Evolutionary conservation across 1,284 basidiomycete species (phyloP).

Genomic region (Ceratobasidium sp.): DNA sequence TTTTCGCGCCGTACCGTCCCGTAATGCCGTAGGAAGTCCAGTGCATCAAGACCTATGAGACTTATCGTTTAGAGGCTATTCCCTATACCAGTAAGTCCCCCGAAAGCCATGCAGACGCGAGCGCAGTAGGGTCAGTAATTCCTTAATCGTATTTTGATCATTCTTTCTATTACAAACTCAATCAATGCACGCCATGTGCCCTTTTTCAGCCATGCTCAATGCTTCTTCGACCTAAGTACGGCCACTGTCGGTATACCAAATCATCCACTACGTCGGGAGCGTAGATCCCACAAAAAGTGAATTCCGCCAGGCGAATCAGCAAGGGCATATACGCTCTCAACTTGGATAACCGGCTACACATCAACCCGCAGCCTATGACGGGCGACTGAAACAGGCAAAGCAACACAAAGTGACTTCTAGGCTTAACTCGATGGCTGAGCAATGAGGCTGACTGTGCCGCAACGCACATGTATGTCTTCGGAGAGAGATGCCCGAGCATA

Average conservation of each 20-base stretch:
- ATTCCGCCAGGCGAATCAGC: not conserved
- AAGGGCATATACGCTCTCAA: not conserved
- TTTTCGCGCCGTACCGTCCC: not conserved
- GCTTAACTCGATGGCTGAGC: not conserved
- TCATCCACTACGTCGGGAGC: too few species aligned
- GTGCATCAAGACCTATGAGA: not conserved
- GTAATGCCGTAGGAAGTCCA: not conserved
- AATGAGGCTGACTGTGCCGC: not conserved
- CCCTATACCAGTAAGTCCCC: not conserved
- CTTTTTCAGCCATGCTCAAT: not conserved
- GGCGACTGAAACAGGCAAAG: too few species aligned
- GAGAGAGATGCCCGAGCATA: slow-evolving; percentile 33
- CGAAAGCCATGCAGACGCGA: not conserved
- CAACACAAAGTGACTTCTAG: not conserved
- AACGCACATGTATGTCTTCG: not conserved
- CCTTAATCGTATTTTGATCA: slow-evolving; percentile 5
- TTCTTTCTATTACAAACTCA: not conserved
- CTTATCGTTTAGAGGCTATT: not conserved
- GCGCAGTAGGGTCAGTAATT: slow-evolving; percentile 8
- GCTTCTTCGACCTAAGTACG: not conserved
- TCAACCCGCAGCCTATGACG: not conserved
- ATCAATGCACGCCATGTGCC: not conserved
- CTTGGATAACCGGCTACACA: not conserved
- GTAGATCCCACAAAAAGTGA: not conserved
- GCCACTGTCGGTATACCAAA: not conserved